Conservation (phyloP, 306 rosid species). For the Medicago ruthenica region DNA sequence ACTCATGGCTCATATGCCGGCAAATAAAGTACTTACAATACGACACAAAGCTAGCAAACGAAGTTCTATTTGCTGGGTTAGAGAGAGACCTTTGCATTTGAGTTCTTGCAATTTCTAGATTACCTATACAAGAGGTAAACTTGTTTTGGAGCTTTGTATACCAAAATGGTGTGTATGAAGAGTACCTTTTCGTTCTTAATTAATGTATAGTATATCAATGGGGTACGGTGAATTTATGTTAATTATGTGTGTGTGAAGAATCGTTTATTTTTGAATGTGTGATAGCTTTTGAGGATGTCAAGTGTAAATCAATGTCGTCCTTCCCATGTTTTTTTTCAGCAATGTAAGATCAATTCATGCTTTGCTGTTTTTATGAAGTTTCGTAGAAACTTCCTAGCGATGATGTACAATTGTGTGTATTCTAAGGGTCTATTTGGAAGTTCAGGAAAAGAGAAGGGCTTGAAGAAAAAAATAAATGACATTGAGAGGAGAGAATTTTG, state of each 20-base stretch:
- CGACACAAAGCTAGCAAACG: conserved; percentile 24
- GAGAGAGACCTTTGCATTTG: conserved; percentile 39
- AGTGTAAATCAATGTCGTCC: conserved; percentile 25
- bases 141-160: conserved; percentile 46
- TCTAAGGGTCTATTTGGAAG: no score
- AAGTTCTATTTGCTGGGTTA: conserved; percentile 34
- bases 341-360: neutral
- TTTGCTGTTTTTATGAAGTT: neutral
- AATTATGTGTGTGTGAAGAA: neutral
- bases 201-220: neutral
- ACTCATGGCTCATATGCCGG: conserved; percentile 49
- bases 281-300: neutral
- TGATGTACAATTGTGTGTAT: neutral
- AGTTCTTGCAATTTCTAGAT: conserved; percentile 44
- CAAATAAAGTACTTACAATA: conserved; percentile 39
- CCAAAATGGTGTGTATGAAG: neutral
- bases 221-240: neutral
- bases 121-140: conserved; percentile 45
- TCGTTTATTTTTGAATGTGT: conserved; percentile 1
- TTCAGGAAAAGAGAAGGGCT: no score
- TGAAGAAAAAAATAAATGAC: no score
- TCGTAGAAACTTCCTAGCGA: neutral
- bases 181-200: conserved; percentile 17
- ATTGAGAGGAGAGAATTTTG: no score
- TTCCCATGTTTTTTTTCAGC: neutral